phyloP scores from a whole-genome alignment of 2,329 filamentous ascomycete species.

The Ceratocystis smalleyi region DNA sequence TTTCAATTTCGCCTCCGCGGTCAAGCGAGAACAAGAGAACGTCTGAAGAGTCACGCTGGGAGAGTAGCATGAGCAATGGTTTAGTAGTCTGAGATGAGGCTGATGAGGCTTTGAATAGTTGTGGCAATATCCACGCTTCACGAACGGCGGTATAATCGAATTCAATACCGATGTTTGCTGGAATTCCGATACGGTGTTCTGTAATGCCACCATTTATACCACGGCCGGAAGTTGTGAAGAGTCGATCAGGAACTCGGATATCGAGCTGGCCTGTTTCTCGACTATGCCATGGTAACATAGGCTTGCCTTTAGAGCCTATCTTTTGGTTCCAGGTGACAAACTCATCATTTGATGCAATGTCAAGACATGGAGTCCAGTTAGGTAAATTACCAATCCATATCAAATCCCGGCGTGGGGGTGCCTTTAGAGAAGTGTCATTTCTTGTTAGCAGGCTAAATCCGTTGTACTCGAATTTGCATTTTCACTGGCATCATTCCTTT shows the following conservation, averaged over 20 bases:
- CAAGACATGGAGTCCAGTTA: slow-evolving; percentile 47
- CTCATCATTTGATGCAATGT: slow-evolving; percentile 35
- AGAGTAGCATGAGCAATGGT: slow-evolving; percentile 28
- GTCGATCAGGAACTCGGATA: slow-evolving; percentile 29
- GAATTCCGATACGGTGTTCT: slow-evolving; percentile 54
- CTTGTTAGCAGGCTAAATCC: background rate
- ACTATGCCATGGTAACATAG: slow-evolving; percentile 20
- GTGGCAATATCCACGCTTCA: slow-evolving; percentile 37
- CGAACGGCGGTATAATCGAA: slow-evolving; percentile 37
- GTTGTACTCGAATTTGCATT: background rate
- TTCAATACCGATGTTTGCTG: slow-evolving; percentile 49
- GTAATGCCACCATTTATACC: slow-evolving; percentile 47
- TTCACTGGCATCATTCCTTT: background rate
- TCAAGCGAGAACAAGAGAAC: slow-evolving; percentile 32
- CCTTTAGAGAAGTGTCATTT: slow-evolving; percentile 23
- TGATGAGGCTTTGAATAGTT: slow-evolving; percentile 16
- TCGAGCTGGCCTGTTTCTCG: slow-evolving; percentile 14
- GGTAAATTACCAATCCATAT: slow-evolving; percentile 35
- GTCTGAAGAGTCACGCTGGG: slow-evolving; percentile 34
- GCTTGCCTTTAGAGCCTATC: slow-evolving; percentile 18
- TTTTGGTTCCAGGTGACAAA: slow-evolving; percentile 23
- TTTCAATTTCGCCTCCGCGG: background rate
- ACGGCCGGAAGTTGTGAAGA: slow-evolving; percentile 54
- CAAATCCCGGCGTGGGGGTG: slow-evolving; percentile 38
- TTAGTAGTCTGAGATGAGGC: background rate